Conservation (phyloP, 257 asterid species). For the Solanum tarapatanum region DNA sequence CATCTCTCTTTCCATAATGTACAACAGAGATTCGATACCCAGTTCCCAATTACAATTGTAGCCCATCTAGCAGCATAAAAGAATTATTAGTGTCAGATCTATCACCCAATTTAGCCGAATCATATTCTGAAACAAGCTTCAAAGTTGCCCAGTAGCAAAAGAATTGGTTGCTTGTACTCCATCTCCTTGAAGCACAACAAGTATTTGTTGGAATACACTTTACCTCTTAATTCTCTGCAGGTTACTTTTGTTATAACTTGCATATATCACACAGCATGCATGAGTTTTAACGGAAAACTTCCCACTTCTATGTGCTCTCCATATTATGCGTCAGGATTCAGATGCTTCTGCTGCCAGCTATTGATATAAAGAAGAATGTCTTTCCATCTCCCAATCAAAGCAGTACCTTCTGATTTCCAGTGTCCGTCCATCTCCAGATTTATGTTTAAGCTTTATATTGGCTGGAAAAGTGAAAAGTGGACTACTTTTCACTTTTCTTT, state of each 20-base stretch:
- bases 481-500: neutral
- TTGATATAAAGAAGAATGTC: neutral
- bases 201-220: neutral
- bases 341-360: neutral
- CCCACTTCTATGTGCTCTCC: neutral
- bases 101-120: neutral
- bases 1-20: neutral
- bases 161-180: neutral
- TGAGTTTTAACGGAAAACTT: neutral
- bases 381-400: neutral
- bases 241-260: neutral
- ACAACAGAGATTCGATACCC: neutral
- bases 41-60: neutral
- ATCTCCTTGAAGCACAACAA: neutral
- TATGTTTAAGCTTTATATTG: neutral
- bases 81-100: neutral
- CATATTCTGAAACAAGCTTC: neutral
- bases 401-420: neutral
- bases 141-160: neutral
- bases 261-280: neutral
- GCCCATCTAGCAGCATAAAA: neutral
- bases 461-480: neutral
- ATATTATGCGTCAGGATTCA: neutral
- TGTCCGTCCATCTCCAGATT: neutral
- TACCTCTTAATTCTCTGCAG: neutral